Base-by-base conservation (phyloP, 1,284 basidiomycete species). In the Polyporus tsugae region DNA sequence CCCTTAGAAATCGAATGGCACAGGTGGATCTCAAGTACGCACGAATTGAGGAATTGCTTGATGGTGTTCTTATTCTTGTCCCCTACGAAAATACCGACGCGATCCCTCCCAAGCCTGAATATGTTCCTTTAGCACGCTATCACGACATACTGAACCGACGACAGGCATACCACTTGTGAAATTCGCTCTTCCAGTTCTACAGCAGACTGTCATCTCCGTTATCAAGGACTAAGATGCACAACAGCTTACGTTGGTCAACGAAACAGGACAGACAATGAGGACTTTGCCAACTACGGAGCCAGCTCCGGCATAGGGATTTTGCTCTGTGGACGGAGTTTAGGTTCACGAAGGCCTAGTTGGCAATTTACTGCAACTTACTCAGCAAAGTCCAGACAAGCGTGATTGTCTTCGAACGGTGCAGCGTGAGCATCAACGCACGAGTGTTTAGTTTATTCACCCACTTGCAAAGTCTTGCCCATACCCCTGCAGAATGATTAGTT, bases 111-210 rank as follows among this genome's bases (percentile, higher is more conserved):
- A 38, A 97, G 84, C 90, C 88, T 89, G 60, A 4, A 58, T 22
- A 33, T 25, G 13, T 11, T 25, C 38, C 22, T 2, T 60, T 7
- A 60, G 25, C 10, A 22, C 11, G 38, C 2, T 11, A n/a, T 25
- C 46, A 17, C 22, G 13, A 15, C 58, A 29, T 41, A 58, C 35
- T 38, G 17, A 11, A n/a, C 35, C 4, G 10, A 13, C 6, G 2
- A 17, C 22, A 2, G 19, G 22, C 38, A 25, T 62, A 89, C 95
- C 98, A 99, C 82, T 99, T 99, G 74, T 91, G 86, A 76, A 99
- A 97, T 80, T 99, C 98, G 62, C 90, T 91, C 77, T 91, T 93
- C 98, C 98, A 99, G 77, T 99, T 99, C 90, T 96, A 70, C 35
- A 59, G 9, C 6, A 4, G 62, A 46, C 33, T 0, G 66, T 65